Base-by-base conservation (phyloP, 2,329 filamentous ascomycete species). In the Alternaria viburni region DNA sequence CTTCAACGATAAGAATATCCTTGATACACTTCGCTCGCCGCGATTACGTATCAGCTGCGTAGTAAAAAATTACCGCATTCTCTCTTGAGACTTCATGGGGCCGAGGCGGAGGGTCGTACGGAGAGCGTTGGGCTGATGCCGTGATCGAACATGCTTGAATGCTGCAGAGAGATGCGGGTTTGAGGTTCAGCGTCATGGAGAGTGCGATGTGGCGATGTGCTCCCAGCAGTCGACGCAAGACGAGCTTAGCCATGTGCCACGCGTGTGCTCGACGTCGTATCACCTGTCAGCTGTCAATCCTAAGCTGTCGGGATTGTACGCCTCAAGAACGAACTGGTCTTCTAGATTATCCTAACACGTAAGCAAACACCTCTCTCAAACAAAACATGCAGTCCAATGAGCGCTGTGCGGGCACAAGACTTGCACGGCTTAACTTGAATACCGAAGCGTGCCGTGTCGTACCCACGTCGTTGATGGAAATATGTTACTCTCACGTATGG, bases 401-500 rank as follows among this genome's bases (percentile, higher is more conserved):
- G 17, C 19, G 41, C 13, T 12, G 30, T 52, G 13, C 17, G 6
- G 15, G 19, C 43, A 46, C 36, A 44, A 21, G 36, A 50, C 55
- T 47, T 25, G 59, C 41, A 62, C 54, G 52, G 54, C 59, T 57
- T 61, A 43, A 58, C 3, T 46, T 26, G n/a, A 13, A 32, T 23
- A 21, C 9, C 8, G 12, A 46, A 41, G 46, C 43, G 45, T 52
- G 30, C 41, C 26, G 46, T 26, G 13, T 19, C 51, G 15, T 19
- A 47, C 19, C 49, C 15, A 50, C 23, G 47, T 17, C 21, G 43
- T 19, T n/a, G 43, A 47, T 30, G 25, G 21, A 17, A 54, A 41
- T 36, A 45, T 17, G 54, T 54, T 32, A 43, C 32, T 44, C 60
- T 62, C 56, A 62, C 60, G 49, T 30, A 19, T 57, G 54, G 25